Conservation (phyloP, 2,329 filamentous ascomycete species). For the Pseudocercospora crystallina region DNA sequence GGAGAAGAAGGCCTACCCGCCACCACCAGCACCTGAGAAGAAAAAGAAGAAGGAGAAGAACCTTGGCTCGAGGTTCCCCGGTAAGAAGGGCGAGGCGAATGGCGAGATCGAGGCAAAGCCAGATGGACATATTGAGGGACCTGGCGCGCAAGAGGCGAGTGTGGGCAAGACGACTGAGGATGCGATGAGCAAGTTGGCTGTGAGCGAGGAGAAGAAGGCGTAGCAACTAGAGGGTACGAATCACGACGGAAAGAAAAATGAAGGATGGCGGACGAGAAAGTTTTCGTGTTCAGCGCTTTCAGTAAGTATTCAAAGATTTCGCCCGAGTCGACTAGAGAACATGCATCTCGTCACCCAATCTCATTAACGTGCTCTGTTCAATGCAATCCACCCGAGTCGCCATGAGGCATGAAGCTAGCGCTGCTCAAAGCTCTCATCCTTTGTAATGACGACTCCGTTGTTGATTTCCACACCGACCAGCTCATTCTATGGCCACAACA, state of each 20-base stretch:
- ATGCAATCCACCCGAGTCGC: too few relatives aligned
- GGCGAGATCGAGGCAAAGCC: constrained; percentile 44
- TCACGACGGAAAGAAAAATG: background rate
- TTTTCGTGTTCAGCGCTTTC: background rate
- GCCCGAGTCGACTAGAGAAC: background rate
- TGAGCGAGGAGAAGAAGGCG: constrained; percentile 16
- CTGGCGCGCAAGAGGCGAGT: constrained; percentile 41
- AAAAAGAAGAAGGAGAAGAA: constrained; percentile 75
- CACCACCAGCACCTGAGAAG: constrained; percentile 56
- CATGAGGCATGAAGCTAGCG: too few relatives aligned
- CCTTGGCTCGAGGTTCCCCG: constrained; percentile 66
- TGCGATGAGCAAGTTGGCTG: constrained; percentile 39
- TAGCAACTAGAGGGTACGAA: constrained; percentile 18
- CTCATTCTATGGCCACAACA: too few relatives aligned
- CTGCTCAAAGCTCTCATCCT: too few relatives aligned
- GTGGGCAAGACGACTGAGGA: constrained; percentile 43
- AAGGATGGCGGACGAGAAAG: background rate
- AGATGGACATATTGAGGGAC: constrained; percentile 48
- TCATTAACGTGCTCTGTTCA: too few relatives aligned
- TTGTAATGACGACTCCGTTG: too few relatives aligned
- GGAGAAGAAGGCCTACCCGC: constrained; percentile 78
- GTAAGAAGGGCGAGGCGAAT: constrained; percentile 32
- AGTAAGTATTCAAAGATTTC: background rate
- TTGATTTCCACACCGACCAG: too few relatives aligned
- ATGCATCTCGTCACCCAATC: too few relatives aligned